Evolutionary conservation across 2,329 filamentous ascomycete species (phyloP).

Genomic region (Ilyonectria mors-panacis): DNA sequence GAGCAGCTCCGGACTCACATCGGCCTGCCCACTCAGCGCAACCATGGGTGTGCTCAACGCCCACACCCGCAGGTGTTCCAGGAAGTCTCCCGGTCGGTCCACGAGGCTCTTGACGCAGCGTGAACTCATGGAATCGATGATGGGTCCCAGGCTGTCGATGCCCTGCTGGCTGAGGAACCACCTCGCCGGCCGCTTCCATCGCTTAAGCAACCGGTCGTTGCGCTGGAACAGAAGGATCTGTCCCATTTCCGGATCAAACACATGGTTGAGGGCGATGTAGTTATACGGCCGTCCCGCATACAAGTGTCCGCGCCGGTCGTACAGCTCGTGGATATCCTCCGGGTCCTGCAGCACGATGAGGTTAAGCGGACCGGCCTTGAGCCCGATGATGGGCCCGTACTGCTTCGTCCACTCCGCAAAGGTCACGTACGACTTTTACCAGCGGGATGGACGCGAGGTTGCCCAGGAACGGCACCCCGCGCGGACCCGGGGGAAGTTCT

Average conservation of each 20-base stretch:
- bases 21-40: constrained; percentile 42
- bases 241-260: constrained; percentile 44
- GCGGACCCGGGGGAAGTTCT: constrained; percentile 32
- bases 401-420: constrained; percentile 52
- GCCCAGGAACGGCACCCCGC: constrained; percentile 41
- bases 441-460: constrained; percentile 48
- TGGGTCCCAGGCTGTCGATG: constrained; percentile 30
- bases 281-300: constrained; percentile 57
- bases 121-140: constrained; percentile 42
- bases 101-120: constrained; percentile 37
- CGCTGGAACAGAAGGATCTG: constrained; percentile 44
- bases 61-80: constrained; percentile 40
- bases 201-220: constrained; percentile 38
- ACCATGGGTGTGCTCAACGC: constrained; percentile 46
- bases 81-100: constrained; percentile 34
- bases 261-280: constrained; percentile 48
- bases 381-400: constrained; percentile 54
- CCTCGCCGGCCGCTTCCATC: constrained; percentile 39
- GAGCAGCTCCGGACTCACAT: constrained; percentile 31
- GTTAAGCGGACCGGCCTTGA: constrained; percentile 51
- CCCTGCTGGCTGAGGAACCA: constrained; percentile 43
- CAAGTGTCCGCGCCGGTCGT: constrained; percentile 54
- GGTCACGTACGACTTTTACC: constrained; percentile 43
- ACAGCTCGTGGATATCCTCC: constrained; percentile 53
- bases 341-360: constrained; percentile 54